Evolutionary conservation across 1,284 basidiomycete species (phyloP).

Genomic region (Malassezia vespertilionis): DNA sequence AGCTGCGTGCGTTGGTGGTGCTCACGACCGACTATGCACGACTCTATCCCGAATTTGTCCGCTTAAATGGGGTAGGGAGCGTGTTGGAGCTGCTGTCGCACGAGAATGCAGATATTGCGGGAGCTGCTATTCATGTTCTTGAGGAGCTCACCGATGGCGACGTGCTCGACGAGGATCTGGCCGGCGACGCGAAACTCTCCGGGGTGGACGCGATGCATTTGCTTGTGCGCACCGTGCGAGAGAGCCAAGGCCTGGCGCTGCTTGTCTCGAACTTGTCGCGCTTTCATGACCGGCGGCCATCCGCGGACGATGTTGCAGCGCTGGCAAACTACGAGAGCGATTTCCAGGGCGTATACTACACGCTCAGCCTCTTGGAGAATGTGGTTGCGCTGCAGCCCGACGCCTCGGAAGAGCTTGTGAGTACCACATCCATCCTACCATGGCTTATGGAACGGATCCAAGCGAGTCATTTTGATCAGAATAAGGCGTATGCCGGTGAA

Average conservation of each 20-base stretch:
- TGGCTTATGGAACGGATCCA: constrained; percentile 67
- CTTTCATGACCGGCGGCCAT: constrained; percentile 25
- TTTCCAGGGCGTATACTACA: constrained; percentile 34
- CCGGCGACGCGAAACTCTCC: constrained; percentile 44
- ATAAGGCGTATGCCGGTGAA: constrained; percentile 49
- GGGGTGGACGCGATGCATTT: constrained; percentile 45
- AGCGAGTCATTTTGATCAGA: constrained; percentile 52
- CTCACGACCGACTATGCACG: constrained; percentile 74
- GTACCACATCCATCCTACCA: constrained; percentile 61
- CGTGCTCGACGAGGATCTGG: constrained; percentile 62
- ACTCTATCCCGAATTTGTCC: constrained; percentile 80
- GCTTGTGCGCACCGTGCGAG: constrained; percentile 51
- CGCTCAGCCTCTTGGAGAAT: constrained; percentile 74
- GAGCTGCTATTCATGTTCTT: constrained; percentile 49
- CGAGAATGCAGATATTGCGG: constrained; percentile 43
- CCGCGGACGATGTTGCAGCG: constrained; percentile 8
- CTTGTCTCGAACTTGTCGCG: constrained; percentile 69
- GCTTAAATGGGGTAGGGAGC: constrained; percentile 59
- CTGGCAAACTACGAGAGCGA: constrained; percentile 25
- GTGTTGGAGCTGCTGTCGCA: constrained; percentile 65
- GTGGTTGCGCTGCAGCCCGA: constrained; percentile 70
- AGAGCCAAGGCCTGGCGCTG: constrained; percentile 71
- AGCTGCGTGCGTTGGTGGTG: constrained; percentile 67
- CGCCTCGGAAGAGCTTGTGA: constrained; percentile 57
- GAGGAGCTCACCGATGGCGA: constrained; percentile 95